phyloP scores from a whole-genome alignment of 139 green algal genomes.

The Chlorella sp. region DNA sequence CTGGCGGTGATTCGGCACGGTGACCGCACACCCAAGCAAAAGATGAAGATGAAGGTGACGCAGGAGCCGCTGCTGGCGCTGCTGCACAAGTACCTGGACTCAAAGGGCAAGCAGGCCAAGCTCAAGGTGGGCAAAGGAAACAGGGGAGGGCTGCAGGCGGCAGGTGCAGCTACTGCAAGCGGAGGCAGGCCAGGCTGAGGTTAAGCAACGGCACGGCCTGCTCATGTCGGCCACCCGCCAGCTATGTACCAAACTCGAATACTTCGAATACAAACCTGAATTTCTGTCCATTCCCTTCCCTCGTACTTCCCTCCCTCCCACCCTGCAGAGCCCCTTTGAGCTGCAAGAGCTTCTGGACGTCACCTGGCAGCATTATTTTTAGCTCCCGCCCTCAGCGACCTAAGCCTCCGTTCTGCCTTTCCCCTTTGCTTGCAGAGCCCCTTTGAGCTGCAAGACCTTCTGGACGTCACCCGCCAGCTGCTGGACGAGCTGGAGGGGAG shows the following conservation, averaged over 20 bases:
- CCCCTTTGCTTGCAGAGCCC: constrained; percentile 75
- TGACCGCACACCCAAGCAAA: constrained; percentile 99
- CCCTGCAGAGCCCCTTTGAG: constrained; percentile 76
- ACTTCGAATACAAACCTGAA: too few species aligned
- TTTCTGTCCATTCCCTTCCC: too few species aligned
- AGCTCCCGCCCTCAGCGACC: too few species aligned
- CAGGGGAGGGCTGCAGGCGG: too few species aligned
- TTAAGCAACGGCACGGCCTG: neutral
- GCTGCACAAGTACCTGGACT: constrained; percentile 86
- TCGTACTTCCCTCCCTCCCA: neutral
- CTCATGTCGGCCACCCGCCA: neutral
- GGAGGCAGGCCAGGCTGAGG: too few species aligned
- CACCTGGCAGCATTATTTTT: constrained; percentile 62
- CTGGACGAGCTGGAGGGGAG: constrained; percentile 66
- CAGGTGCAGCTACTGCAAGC: too few species aligned
- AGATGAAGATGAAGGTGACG: constrained; percentile 94
- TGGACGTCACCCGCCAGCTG: constrained; percentile 85
- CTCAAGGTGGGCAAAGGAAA: constrained; percentile 93
- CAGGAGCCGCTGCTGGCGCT: constrained; percentile 86
- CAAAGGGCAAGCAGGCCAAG: constrained; percentile 96
- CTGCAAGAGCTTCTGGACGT: constrained; percentile 95
- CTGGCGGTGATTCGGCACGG: constrained; percentile 90
- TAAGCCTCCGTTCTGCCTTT: too few species aligned
- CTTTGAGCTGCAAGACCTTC: constrained; percentile 91
- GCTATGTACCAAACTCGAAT: neutral